Percentiles rank a stretch among this genome's conserved stretches.
Conservation (phyloP, 345 rosid genomes). For the Camelina hispida region DNA sequence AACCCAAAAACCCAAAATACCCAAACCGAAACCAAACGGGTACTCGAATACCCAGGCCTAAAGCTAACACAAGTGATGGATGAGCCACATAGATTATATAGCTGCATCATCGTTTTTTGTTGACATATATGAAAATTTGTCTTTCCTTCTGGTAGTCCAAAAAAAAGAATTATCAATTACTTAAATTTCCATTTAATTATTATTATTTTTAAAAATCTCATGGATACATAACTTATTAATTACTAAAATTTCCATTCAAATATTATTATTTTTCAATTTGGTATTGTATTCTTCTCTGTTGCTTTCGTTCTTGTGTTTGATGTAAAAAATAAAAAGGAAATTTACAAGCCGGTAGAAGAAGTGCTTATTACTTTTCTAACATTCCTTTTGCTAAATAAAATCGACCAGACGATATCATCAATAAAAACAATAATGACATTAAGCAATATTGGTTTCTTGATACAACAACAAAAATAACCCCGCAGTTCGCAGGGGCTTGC, state of each 20-base stretch:
- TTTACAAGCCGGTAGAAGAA: not conserved
- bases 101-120: slow-evolving; percentile 33
- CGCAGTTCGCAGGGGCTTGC: not conserved
- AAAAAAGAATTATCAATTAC: too few relatives aligned
- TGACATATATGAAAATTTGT: slow-evolving; percentile 21
- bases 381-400: not conserved
- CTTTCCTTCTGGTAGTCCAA: not conserved
- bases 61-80: slow-evolving; percentile 17
- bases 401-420: slow-evolving; percentile 4
- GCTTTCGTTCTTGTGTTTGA: not conserved
- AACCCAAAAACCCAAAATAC: too few relatives aligned
- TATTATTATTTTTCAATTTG: too few relatives aligned
- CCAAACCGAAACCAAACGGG: too few relatives aligned
- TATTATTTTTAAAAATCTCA: too few relatives aligned
- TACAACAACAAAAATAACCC: slow-evolving; percentile 28
- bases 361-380: not conserved
- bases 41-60: too few relatives aligned
- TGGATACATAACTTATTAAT: too few relatives aligned
- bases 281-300: too few relatives aligned
- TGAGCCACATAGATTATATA: slow-evolving; percentile 10
- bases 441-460: slow-evolving; percentile 24
- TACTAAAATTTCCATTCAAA: too few relatives aligned
- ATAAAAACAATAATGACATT: slow-evolving; percentile 10
- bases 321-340: not conserved
- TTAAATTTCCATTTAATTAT: too few relatives aligned